A percentile compares a stretch with the other conserved stretches of the same genome.
Conservation (phyloP, 805 yeast genomes). For the Clavispora vitiphila region DNA sequence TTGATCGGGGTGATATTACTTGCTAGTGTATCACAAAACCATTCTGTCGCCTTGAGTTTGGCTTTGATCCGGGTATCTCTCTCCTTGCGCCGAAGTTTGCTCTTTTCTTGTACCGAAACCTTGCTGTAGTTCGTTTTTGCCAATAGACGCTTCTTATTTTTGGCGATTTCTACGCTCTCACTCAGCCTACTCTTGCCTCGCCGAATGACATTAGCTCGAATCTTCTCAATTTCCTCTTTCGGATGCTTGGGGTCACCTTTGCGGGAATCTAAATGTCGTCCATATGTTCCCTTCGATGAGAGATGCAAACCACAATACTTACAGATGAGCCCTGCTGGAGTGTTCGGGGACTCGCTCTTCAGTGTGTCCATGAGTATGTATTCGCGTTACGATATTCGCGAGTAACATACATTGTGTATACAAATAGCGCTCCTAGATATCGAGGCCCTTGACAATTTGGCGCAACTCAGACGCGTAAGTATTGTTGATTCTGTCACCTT, state of each 20-base stretch:
- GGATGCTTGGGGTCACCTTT: conserved; percentile 54
- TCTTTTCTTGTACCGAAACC: conserved; percentile 44
- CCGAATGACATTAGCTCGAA: conserved; percentile 43
- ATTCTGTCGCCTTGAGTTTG: conserved; percentile 13
- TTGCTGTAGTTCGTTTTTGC: conserved; percentile 42
- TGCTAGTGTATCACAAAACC: conserved; percentile 4
- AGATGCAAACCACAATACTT: conserved; percentile 50
- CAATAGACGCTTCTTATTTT: conserved; percentile 33
- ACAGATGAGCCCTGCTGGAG: conserved; percentile 23
- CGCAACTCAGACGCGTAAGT: conserved; percentile 53
- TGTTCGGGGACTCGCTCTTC: neutral
- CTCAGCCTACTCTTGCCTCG: conserved; percentile 2
- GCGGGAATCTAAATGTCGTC: conserved; percentile 53
- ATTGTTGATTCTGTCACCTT: conserved; percentile 62
- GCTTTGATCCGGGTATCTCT: conserved; percentile 41
- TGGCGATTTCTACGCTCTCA: conserved; percentile 17
- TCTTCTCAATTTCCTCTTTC: conserved; percentile 37
- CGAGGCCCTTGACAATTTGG: conserved; percentile 45
- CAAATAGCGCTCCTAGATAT: neutral
- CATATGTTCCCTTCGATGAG: conserved; percentile 55
- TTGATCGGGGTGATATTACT: neutral
- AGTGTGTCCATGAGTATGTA: too few species aligned
- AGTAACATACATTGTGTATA: neutral
- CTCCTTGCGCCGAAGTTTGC: conserved; percentile 38
- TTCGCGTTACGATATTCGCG: too few species aligned